phyloP scores from a whole-genome alignment of 116 monocot species.

The Thalassia testudinum region DNA sequence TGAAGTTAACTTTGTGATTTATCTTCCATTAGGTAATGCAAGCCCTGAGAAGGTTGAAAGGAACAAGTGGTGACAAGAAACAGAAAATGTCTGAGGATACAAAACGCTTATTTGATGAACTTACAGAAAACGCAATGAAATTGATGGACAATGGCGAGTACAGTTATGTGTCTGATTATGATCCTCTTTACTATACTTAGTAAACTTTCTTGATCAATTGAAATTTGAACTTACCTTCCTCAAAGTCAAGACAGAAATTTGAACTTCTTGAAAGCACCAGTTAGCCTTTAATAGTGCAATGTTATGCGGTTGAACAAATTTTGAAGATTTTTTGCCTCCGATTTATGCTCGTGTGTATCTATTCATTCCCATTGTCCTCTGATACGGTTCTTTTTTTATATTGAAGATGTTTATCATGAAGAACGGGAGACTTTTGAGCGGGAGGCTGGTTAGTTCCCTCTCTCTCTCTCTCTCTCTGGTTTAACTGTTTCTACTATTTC shows the following conservation, averaged over 20 bases:
- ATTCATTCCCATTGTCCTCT: not conserved
- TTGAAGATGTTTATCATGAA: conserved; percentile 87
- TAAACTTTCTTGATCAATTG: too few relatives aligned
- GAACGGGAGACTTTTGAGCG: conserved; percentile 73
- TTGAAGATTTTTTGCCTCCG: too few relatives aligned
- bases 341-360: too few relatives aligned
- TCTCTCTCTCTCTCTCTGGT: not conserved
- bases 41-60: conserved; percentile 87
- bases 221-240: not conserved
- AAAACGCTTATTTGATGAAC: conserved; percentile 75
- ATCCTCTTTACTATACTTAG: not conserved
- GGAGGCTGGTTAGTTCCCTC: conserved; percentile 61
- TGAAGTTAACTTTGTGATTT: too few relatives aligned
- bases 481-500: too few relatives aligned
- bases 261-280: not conserved
- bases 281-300: too few relatives aligned
- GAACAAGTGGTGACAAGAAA: conserved; percentile 31
- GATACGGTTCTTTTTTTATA: not conserved
- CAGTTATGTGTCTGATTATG: conserved; percentile 29
- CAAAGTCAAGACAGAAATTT: not conserved
- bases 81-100: conserved; percentile 74
- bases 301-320: too few relatives aligned
- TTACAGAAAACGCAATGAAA: conserved; percentile 96
- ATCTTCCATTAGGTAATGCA: conserved; percentile 96
- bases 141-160: conserved; percentile 98